Evolutionary conservation across 176 grass and related monocot genomes (phyloP), one percentile per base, ranked within the genome.

Genomic region (Leersia perrieri): DNA sequence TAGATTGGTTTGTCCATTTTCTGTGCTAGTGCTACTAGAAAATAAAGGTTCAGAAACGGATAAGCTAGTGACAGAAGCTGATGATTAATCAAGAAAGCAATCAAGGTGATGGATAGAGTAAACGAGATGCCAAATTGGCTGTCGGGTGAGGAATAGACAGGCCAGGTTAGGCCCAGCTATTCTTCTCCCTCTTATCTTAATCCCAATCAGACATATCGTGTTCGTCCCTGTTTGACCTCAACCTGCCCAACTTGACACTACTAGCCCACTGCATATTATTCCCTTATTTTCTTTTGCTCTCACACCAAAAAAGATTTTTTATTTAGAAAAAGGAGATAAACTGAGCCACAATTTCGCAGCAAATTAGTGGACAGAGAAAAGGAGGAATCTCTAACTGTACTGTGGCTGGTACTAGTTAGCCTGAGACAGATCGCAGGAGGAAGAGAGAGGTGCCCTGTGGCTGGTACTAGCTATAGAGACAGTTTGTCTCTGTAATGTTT

Each of bases 121-220:
- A 9, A 9, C 5, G 8, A 13, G 40, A 27, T 57, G 71, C 11
- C 62, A 42, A 76, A 33, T 26, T 10, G 45, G 63, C 45, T 84
- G 72, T 84, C 72, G 36, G 67, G 79, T 33, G 28, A 42, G 20
- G 34, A 62, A 81, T 63, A 81, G 79, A 81, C 68, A 60, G 35
- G 30, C 29, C 76, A 66, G 40, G 11, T 66, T 67, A 67, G 11
- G 51, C 20, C 0, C 2, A 2, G 63, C 4, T 22, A 4, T 66
- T 12, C 5, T 26, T 15, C 11, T 9, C 16, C 5, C 0, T 13
- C 12, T 3, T 44, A 44, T 44, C 41, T 44, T 44, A 14, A 44
- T 44, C 41, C 15, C 27, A 22, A 10, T 20, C 6, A 20, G 18
- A 53, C 20, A 63, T 41, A 35, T 51, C 26, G 14, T 20, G 65